Evolutionary conservation across 495 filamentous ascomycete genomes (phyloP), one percentile per base, ranked within the genome.

Genomic region (Platismatia glauca): DNA sequence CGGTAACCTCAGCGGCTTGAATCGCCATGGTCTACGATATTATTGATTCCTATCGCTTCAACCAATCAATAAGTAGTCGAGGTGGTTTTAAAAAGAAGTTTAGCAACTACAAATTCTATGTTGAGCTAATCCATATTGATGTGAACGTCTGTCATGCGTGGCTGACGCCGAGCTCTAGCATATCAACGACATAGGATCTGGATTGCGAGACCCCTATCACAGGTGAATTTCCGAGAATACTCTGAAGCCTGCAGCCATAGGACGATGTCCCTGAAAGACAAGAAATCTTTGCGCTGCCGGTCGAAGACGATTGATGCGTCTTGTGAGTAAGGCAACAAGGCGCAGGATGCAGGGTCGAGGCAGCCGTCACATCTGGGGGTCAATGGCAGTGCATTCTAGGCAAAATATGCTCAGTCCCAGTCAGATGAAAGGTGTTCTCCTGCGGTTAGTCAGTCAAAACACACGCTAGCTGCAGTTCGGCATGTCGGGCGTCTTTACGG

Each of bases 181-280:
- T 35, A 22, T 63, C 41, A 58, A 46, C 33, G 48, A 58, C 24
- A 31, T 34, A 35, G 37, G 8, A 58, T 57, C 33, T 58, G 18
- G 34, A 58, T 57, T 37, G n/a, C 60, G 2, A 62, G 60, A 46
- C 18, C 5, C 3, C 29, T 62, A 7, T 31, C 27, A 15, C 18
- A 33, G 9, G 60, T 57, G 60, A 53, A 52, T 43, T 24, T 41
- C 34, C 56, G 7, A 8, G 8, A 13, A 22, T 35, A 18, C 27
- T 48, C 37, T 31, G 33, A 15, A 39, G 34, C 52, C 20, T 24
- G 18, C 24, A 27, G 48, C n/a, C n/a, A 29, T n/a, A 39, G 12
- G 58, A 58, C 35, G 57, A 39, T 41, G n/a, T n/a, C n/a, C n/a
- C 48, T 34, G 60, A 62, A 39, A 62, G 57, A 37, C n/a, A 62